Evolutionary conservation across 345 rosid species (phyloP), one percentile per base, ranked within the genome.

Genomic region (Aquilaria sinensis): DNA sequence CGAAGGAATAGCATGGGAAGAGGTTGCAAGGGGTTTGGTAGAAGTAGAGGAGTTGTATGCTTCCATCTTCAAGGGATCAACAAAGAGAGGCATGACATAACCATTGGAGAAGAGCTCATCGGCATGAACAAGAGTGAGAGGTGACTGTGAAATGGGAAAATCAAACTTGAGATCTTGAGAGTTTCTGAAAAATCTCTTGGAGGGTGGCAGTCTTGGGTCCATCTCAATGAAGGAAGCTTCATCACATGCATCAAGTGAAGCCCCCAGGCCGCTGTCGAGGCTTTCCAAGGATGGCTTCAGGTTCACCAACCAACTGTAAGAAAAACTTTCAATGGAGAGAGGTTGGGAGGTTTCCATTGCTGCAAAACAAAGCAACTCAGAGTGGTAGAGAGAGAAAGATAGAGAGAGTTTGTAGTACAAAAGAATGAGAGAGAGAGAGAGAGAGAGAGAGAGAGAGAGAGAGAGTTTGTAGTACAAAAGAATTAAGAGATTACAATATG

Each of bases 201-300:
- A 93, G 41, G 97, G 92, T 57, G 96, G 87, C 77, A 88, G 72
- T 69, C 83, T 86, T 14, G 98, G 96, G 81, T 92, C 98, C 98
- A 92, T 87, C 72, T 92, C 96, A 33, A 92, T 92, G 88, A 87
- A 92, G 34, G 86, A 85, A 65, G 90, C 80, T 61, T 87, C 96
- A 71, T 83, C 95, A 14, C 74, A 75, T 58, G 74, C 82, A 70
- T 92, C 90, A 58, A 82, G 64, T 3, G 87, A 78, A 59, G 82
- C 72, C 67, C 88, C 56, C 30, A 75, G 31, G 41, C 87, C 76
- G 67, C 61, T 65, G 52, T 78, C 85, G 2, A 77, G 65, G 75
- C 76, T 58, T 56, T 88, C 90, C 52, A 76, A 56, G 52, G 96
- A 79, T 54, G 95, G 86, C 63, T 81, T 83, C 47, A 82, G 76